Percentiles rank a stretch among this genome's conserved stretches.
phyloP scores from a whole-genome alignment of 2,329 filamentous ascomycete species.

The Furcasterigmium sp. region DNA sequence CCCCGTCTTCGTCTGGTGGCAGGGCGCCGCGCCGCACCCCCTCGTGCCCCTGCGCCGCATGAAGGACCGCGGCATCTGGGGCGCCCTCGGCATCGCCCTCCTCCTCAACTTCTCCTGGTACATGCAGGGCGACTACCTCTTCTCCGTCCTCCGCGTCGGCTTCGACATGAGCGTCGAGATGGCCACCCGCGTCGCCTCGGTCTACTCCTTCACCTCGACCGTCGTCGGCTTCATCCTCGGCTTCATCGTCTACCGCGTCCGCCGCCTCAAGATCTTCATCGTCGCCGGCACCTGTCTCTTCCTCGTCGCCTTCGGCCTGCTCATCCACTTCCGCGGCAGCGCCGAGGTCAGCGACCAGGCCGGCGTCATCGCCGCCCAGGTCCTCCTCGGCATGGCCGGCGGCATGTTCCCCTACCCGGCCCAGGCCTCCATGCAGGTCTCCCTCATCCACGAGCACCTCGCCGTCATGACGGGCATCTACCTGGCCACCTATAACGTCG shows the following conservation, averaged over 20 bases:
- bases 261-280: constrained; percentile 60
- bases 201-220: constrained; percentile 55
- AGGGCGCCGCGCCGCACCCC: constrained; percentile 42
- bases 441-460: constrained; percentile 44
- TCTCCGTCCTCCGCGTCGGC: constrained; percentile 54
- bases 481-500: constrained; percentile 58
- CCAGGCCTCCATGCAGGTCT: constrained; percentile 37
- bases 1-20: constrained; percentile 45
- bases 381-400: constrained; percentile 57
- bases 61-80: constrained; percentile 61
- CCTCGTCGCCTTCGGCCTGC: constrained; percentile 59
- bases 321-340: constrained; percentile 59
- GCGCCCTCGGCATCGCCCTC: constrained; percentile 51
- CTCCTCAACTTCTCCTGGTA: constrained; percentile 56
- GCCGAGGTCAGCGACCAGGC: constrained; percentile 33
- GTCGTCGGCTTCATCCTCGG: constrained; percentile 52
- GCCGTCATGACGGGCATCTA: constrained; percentile 61
- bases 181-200: constrained; percentile 53
- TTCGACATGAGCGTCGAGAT: constrained; percentile 53
- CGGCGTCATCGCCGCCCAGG: constrained; percentile 57
- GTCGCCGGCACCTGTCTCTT: constrained; percentile 54
- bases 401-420: constrained; percentile 54
- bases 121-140: constrained; percentile 60
- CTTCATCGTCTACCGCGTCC: constrained; percentile 49
- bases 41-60: constrained; percentile 57